Evolutionary conservation across 2,329 filamentous ascomycete species (phyloP), one percentile per base, ranked within the genome.

Genomic region (Gremmenia infestans): DNA sequence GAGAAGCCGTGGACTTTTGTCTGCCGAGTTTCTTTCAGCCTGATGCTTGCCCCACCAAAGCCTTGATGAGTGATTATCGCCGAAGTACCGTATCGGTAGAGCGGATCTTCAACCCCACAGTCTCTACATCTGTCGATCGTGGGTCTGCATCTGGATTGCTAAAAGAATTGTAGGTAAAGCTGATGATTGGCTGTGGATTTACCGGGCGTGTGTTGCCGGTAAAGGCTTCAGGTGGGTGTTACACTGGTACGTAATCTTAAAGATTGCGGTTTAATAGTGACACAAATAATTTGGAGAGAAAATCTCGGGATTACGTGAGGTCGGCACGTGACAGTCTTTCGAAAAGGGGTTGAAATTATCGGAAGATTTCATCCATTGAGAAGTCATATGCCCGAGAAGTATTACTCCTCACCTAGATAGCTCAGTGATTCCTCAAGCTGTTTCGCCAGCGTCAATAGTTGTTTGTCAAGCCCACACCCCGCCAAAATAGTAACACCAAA

Each of bases 401-500:
- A 35, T 55, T 51, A 48, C 15, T 59, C 50, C 22, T 62, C 48
- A 23, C 46, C 56, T 17, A 63, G n/a, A 52, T 65, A 58, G 8
- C 52, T 22, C 32, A 67, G 47, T 9, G 47, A 28, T n/a, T 65
- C 64, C 48, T 68, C 64, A 47, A 72, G 65, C 8, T 56, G 48
- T 46, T 57, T 64, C 12, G 65, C 70, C 40, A 72, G 56, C 14
- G 69, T 68, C 47, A 78, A 63, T 25, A 76, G 61, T 50, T 72
- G 69, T 22, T 65, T 69, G 64, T 77, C 76, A 48, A 68, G 66
- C 12, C 74, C 73, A 37, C 66, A 70, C 2, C 71, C 71, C 6
- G 71, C 72, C 50, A 77, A 60, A 22, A 78, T 64, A 12, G 73
- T 77, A 12, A 78, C 65, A 7, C 74, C 74, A 67, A 78, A 78